Evolutionary conservation across 1,284 basidiomycete genomes (phyloP).

Genomic region (Chondrostereum purpureum): DNA sequence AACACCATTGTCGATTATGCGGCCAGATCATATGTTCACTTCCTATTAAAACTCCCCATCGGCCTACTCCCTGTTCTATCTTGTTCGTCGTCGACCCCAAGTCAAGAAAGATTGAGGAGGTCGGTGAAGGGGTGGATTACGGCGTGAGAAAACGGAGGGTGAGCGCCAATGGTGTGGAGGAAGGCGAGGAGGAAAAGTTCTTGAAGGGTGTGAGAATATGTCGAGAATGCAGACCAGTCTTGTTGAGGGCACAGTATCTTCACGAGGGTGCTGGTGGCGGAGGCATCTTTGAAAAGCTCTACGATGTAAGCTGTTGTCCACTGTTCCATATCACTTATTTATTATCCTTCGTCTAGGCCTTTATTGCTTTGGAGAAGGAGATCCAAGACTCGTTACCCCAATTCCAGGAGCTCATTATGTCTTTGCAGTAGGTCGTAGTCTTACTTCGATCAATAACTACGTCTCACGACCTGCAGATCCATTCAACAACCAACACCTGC

Average conservation of each 20-base stretch:
- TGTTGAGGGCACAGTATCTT: slow-evolving; percentile 77
- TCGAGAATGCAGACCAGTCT: slow-evolving; percentile 68
- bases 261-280: slow-evolving; percentile 62
- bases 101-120: slow-evolving; percentile 75
- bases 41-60: slow-evolving; percentile 69
- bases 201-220: slow-evolving; percentile 83
- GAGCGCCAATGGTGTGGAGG: slow-evolving; percentile 33
- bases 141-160: slow-evolving; percentile 52
- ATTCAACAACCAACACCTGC: slow-evolving; percentile 48
- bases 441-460: slow-evolving; percentile 18
- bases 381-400: slow-evolving; percentile 44
- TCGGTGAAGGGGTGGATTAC: slow-evolving; percentile 83
- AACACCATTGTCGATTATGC: slow-evolving; percentile 95
- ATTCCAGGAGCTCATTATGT: slow-evolving; percentile 43
- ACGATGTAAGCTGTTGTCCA: slow-evolving; percentile 44
- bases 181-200: slow-evolving; percentile 66
- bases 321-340: not conserved
- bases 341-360: slow-evolving; percentile 36
- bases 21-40: slow-evolving; percentile 90
- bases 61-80: slow-evolving; percentile 66
- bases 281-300: slow-evolving; percentile 54
- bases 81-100: slow-evolving; percentile 76
- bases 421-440: slow-evolving; percentile 44
- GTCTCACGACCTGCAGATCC: slow-evolving; percentile 27
- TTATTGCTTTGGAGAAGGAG: slow-evolving; percentile 67